phyloP scores from a whole-genome alignment of 352 stramenopile species.

The Phytopythium cucurbitacearum region DNA sequence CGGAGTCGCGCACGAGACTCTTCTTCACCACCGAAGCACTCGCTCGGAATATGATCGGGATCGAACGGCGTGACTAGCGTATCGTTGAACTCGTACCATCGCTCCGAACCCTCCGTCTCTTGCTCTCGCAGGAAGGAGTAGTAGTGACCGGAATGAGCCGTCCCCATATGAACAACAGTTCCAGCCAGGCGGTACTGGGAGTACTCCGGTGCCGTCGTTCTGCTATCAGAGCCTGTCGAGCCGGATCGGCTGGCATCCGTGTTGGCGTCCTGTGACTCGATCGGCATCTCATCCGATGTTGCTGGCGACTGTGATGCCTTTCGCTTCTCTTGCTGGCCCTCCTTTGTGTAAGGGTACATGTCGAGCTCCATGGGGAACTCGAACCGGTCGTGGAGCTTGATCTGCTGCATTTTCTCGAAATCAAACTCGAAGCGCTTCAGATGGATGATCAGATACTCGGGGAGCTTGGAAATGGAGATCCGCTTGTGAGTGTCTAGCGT shows the following conservation, averaged over 20 bases:
- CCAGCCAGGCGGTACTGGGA: conserved; percentile 85
- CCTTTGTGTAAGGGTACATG: conserved; percentile 89
- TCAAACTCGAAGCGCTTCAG: conserved; percentile 96
- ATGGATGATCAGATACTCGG: conserved; percentile 90
- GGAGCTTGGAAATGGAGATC: conserved; percentile 87
- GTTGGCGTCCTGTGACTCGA: conserved; percentile 4
- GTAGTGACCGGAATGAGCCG: conserved; percentile 86
- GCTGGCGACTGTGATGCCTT: conserved; percentile 22
- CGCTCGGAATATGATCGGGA: conserved; percentile 51
- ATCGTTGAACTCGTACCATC: conserved; percentile 89
- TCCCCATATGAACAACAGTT: conserved; percentile 87
- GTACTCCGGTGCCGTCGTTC: conserved; percentile 62
- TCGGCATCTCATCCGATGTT: conserved; percentile 3
- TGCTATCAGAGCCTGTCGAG: conserved; percentile 10
- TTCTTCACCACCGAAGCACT: conserved; percentile 70
- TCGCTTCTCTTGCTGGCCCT: conserved; percentile 72
- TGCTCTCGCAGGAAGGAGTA: conserved; percentile 85
- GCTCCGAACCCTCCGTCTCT: conserved; percentile 15
- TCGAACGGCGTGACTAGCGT: conserved; percentile 81
- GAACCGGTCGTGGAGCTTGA: conserved; percentile 92
- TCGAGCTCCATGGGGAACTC: conserved; percentile 90
- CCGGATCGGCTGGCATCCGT: conserved; percentile 3
- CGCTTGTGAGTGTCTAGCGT: conserved; percentile 88
- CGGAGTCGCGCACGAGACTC: conserved; percentile 14
- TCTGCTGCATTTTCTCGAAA: conserved; percentile 92